Evolutionary conservation across 2,329 filamentous ascomycete species (phyloP).

Genomic region (Pseudogymnoascus sp.): DNA sequence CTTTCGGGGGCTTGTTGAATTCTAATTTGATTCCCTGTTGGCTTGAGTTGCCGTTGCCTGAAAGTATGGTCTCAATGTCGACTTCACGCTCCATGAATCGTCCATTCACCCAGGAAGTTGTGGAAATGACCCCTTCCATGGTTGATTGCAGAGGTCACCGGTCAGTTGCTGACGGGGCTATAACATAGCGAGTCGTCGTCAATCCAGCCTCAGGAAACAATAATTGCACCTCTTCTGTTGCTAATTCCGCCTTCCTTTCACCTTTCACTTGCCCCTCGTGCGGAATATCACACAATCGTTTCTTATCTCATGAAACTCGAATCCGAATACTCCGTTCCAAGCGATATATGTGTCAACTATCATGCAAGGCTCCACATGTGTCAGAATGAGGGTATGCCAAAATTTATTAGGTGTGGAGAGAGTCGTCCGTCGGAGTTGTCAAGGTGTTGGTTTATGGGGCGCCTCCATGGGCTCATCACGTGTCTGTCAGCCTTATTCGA

Average conservation of each 20-base stretch:
- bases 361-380: neutral
- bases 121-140: neutral
- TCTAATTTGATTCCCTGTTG: neutral
- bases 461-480: neutral
- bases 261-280: neutral
- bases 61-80: slow-evolving; percentile 2
- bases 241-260: neutral
- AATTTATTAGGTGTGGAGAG: neutral
- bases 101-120: neutral
- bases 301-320: neutral
- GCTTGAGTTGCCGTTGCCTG: neutral
- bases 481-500: neutral
- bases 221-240: neutral
- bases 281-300: neutral
- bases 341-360: neutral
- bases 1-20: slow-evolving; percentile 38
- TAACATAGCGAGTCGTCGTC: neutral
- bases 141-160: neutral
- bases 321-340: neutral
- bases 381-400: neutral
- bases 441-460: neutral
- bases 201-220: neutral
- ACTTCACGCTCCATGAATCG: slow-evolving; percentile 6
- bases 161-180: neutral
- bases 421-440: neutral